Evolutionary conservation across 2,329 filamentous ascomycete genomes (phyloP).

Genomic region (Didymella lethalis): DNA sequence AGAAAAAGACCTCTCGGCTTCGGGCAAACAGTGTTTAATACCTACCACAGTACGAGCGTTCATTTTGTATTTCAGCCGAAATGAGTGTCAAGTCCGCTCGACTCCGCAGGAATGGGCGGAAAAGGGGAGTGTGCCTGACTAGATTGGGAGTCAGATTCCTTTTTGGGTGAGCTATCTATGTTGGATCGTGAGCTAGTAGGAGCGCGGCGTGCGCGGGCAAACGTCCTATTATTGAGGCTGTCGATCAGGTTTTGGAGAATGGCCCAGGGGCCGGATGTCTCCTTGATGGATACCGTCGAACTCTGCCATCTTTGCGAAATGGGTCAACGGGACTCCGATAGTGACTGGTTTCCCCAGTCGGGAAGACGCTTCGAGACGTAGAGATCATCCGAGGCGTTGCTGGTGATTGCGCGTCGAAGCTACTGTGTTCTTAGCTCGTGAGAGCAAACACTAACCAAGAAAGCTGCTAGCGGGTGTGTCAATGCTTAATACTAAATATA

Average conservation of each 20-base stretch:
- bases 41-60: slow-evolving; percentile 19
- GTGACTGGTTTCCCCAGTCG: slow-evolving; percentile 17
- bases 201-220: slow-evolving; percentile 22
- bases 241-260: slow-evolving; percentile 26
- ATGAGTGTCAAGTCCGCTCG: slow-evolving; percentile 21
- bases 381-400: slow-evolving; percentile 25
- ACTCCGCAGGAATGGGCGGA: slow-evolving; percentile 20
- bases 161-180: slow-evolving; percentile 31
- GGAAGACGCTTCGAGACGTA: slow-evolving; percentile 20
- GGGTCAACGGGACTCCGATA: slow-evolving; percentile 12
- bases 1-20: slow-evolving; percentile 30
- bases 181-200: slow-evolving; percentile 30
- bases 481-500: slow-evolving; percentile 25
- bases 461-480: slow-evolving; percentile 30
- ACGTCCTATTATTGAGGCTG: slow-evolving; percentile 30
- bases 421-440: slow-evolving; percentile 23
- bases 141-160: slow-evolving; percentile 27
- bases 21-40: slow-evolving; percentile 27
- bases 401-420: slow-evolving; percentile 28
- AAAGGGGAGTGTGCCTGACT: slow-evolving; percentile 33
- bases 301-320: too few species aligned
- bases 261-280: slow-evolving; percentile 17
- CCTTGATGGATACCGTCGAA: too few species aligned
- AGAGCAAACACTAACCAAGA: slow-evolving; percentile 29
- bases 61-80: slow-evolving; percentile 27